phyloP scores from a whole-genome alignment of 1,284 basidiomycete genomes.

The Neolentinus lepideus region DNA sequence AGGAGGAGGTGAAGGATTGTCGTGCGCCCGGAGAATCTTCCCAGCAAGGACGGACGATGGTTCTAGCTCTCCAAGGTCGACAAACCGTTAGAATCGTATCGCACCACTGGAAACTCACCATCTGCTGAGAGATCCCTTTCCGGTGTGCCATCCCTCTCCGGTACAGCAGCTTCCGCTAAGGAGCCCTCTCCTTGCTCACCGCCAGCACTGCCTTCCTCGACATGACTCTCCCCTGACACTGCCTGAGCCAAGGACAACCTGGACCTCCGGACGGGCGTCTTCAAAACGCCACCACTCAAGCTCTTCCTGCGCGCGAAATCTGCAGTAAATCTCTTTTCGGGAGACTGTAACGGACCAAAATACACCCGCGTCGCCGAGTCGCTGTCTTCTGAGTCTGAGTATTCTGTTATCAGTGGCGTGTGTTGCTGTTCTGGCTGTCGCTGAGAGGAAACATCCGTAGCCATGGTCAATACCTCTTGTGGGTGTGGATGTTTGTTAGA shows the following conservation, averaged over 20 bases:
- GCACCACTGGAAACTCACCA: conserved; percentile 17
- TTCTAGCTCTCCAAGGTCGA: conserved; percentile 28
- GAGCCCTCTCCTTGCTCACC: neutral
- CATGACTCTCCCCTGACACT: conserved; percentile 34
- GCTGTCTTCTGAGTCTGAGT: conserved; percentile 15
- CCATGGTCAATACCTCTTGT: neutral
- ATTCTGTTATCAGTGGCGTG: conserved; percentile 2
- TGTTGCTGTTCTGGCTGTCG: neutral
- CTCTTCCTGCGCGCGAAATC: conserved; percentile 23
- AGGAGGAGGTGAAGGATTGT: conserved; percentile 73
- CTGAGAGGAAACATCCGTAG: neutral
- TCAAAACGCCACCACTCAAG: conserved; percentile 9
- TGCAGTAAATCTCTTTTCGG: conserved; percentile 40
- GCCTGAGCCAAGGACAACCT: conserved; percentile 17
- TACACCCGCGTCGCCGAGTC: conserved; percentile 37
- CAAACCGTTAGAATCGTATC: neutral
- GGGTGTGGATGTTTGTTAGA: neutral
- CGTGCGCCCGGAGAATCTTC: conserved; percentile 57
- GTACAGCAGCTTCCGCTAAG: neutral
- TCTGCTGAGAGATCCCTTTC: conserved; percentile 11
- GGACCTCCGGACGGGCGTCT: conserved; percentile 41
- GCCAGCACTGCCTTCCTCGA: neutral
- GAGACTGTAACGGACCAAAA: conserved; percentile 48
- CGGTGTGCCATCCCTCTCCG: neutral
- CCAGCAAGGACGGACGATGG: conserved; percentile 58